These are phyloP conservation scores for Cyclotella distinguenda DNA, from an alignment of 108 stramenopile species.

Conservation along the genomic window DNA sequence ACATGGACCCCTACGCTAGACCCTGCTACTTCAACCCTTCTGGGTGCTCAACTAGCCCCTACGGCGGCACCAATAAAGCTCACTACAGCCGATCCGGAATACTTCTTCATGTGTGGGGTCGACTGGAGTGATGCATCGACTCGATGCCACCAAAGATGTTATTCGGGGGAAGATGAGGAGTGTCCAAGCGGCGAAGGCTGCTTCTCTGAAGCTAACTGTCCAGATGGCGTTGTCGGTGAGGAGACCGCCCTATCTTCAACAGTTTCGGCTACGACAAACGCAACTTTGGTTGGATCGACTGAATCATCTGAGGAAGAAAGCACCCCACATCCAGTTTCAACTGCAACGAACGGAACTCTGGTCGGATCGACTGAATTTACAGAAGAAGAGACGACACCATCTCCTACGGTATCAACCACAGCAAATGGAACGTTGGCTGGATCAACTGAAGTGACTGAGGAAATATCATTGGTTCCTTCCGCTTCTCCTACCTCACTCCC, in stretches of 20 bases:
- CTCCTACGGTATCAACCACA: no score
- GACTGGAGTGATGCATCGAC: conserved; percentile 8
- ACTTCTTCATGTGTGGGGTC: conserved; percentile 5
- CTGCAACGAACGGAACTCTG: no score
- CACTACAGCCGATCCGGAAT: conserved; percentile 3
- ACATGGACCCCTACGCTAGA: not conserved
- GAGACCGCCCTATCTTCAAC: not conserved
- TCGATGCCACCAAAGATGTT: conserved; percentile 6
- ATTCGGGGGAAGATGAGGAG: conserved; percentile 7
- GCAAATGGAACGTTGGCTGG: no score
- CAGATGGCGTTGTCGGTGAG: not conserved
- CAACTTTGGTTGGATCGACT: not conserved
- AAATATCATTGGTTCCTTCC: no score
- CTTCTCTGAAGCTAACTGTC: conserved; percentile 8
- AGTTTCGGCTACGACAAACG: not conserved
- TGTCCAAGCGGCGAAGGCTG: conserved; percentile 3
- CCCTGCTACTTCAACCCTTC: no score
- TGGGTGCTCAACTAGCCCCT: not conserved
- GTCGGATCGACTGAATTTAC: no score
- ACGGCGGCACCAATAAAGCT: not conserved
- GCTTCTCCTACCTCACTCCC: no score
- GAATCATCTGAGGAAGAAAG: not conserved
- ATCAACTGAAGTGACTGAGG: no score
- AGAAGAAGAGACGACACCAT: no score
- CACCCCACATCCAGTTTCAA: not conserved